Base-by-base conservation (phyloP, 2,329 filamentous ascomycete species). In the Alternaria sp. region DNA sequence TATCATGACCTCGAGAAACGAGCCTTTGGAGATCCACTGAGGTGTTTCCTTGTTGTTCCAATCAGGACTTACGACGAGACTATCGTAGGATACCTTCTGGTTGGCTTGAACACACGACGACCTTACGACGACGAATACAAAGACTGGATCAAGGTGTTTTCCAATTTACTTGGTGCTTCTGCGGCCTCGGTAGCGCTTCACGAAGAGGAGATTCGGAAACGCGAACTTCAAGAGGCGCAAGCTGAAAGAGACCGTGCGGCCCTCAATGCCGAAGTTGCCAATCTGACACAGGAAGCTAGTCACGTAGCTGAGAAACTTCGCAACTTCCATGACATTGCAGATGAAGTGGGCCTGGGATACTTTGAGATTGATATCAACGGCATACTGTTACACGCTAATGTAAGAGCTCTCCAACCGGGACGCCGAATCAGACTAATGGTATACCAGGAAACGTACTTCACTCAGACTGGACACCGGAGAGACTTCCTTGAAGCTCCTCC, bases 41-140 rank as follows among this genome's bases (percentile, higher is more conserved):
- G 33, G 28, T 39, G 21, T 7, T 56, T 63, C 3, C 48, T 63
- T 33, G 45, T 60, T 9, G 36, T 58, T 24, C 61, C 61, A 5
- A 46, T 63, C 11, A 39, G 40, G 36, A 56, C 52, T 11, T 59
- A 52, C 33, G 52, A 59, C 7, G 29, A 56, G 1, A 55, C 48
- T 14, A 36, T 60, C 4, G 41, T 54, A 8, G 59, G 52, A 3
- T 59, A 56, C 28, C 48, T 62, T n/a, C 44, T 62, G 2, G 14
- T 60, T 1, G 56, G 63, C 5, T 33, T 68, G 10, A 68, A 68
- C 4, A 65, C 63, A 5, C 65, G 64, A 11, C 39, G 63, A 5
- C 65, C 65, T 8, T 68, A 62, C 17, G 63, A 68, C 23, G 51
- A 57, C 9, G 59, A 65, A n/a, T 68, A 68, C 55, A 41, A 56